Evolutionary conservation across 208 protist species (phyloP).

Genomic region (Entamoeba histolytica): DNA sequence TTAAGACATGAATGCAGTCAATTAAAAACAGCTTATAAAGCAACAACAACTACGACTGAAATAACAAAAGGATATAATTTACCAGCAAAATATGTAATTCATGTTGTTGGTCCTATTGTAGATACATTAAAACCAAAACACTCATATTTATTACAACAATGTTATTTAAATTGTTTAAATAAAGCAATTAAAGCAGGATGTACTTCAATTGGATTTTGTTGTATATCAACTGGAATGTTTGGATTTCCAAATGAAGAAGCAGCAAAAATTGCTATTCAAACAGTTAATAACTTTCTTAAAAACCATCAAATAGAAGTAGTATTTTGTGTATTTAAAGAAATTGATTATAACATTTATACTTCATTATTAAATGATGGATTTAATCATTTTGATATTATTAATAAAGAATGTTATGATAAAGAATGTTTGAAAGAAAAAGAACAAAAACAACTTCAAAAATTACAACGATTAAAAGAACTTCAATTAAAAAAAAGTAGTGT

Average conservation of each 20-base stretch:
- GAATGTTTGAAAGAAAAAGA: too few species aligned
- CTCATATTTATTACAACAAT: constrained; percentile 25
- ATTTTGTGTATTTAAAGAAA: too few species aligned
- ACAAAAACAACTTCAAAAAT: too few species aligned
- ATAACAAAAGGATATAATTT: constrained; percentile 50
- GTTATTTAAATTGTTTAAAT: constrained; percentile 43
- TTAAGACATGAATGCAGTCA: constrained; percentile 38
- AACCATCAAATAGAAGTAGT: too few species aligned
- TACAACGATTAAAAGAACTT: too few species aligned
- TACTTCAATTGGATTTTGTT: constrained; percentile 45
- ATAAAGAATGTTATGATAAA: too few species aligned
- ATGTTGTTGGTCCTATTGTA: constrained; percentile 45
- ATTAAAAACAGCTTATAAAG: constrained; percentile 31
- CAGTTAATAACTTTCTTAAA: constrained; percentile 1
- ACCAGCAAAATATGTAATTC: constrained; percentile 44
- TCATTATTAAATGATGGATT: too few species aligned
- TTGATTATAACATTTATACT: too few species aligned
- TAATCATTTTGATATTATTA: too few species aligned
- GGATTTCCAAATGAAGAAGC: constrained; percentile 49
- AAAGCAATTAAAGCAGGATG: constrained; percentile 31
- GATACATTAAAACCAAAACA: too few species aligned
- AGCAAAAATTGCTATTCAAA: constrained; percentile 39
- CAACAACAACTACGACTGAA: constrained; percentile 35
- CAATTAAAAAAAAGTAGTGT: too few species aligned
- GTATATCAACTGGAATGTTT: constrained; percentile 55